These are phyloP conservation scores for Fusarium sp. DNA, from an alignment of 2,329 filamentous ascomycete genomes.

Conservation along the genomic window DNA sequence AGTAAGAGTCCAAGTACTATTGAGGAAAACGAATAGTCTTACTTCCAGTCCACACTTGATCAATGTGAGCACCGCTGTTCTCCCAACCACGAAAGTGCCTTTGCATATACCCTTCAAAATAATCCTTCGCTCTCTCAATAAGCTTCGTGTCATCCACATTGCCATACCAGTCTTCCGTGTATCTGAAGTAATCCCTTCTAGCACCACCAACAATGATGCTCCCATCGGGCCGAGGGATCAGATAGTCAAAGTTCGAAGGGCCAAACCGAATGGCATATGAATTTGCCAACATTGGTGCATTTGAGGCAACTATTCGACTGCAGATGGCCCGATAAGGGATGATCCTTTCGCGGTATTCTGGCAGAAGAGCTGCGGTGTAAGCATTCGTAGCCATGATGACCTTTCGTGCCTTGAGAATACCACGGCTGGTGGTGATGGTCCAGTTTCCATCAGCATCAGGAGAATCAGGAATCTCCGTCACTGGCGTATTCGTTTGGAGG, in stretches of 20 bases:
- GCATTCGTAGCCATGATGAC: not conserved
- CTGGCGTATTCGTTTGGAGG: constrained; percentile 46
- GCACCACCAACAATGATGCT: constrained; percentile 49
- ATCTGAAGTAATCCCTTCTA: constrained; percentile 47
- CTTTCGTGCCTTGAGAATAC: constrained; percentile 52
- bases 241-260: constrained; percentile 53
- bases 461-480: constrained; percentile 26
- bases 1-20: fast-evolving
- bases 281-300: constrained; percentile 30
- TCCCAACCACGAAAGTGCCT: constrained; percentile 62
- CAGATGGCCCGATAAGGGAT: constrained; percentile 63
- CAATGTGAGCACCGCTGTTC: constrained; percentile 44
- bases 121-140: constrained; percentile 54
- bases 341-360: constrained; percentile 66
- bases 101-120: constrained; percentile 63
- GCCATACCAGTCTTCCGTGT: constrained; percentile 58
- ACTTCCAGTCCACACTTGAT: constrained; percentile 6
- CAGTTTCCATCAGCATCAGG: constrained; percentile 16
- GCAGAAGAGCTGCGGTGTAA: constrained; percentile 2
- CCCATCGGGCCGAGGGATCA: constrained; percentile 57
- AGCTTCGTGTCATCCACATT: constrained; percentile 58
- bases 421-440: constrained; percentile 43
- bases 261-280: constrained; percentile 40
- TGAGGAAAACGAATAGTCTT: not conserved
- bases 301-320: constrained; percentile 43